phyloP scores from a whole-genome alignment of 106 monocot species.

The Allium sativum region DNA sequence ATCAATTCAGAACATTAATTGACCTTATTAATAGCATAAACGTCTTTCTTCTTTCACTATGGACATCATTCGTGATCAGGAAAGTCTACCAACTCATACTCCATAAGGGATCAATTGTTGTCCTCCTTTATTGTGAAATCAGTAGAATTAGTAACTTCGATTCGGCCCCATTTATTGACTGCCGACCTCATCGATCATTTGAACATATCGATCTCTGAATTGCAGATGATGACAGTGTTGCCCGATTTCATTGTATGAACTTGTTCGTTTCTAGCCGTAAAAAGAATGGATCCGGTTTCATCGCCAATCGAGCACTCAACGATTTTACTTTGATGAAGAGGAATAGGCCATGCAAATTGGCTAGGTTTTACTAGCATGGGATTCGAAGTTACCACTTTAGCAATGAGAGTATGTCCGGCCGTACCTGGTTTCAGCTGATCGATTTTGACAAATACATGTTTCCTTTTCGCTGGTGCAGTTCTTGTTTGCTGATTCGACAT shows the following conservation, averaged over 20 bases:
- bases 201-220: constrained; percentile 59
- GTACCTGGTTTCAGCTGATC: constrained; percentile 47
- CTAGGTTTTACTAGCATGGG: constrained; percentile 22
- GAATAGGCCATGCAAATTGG: constrained; percentile 12
- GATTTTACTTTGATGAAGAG: constrained; percentile 28
- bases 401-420: constrained; percentile 41
- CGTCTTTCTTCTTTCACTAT: too few species aligned
- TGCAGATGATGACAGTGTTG: constrained; percentile 36
- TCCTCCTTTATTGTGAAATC: constrained; percentile 36
- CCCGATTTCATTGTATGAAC: constrained; percentile 37
- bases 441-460: constrained; percentile 48
- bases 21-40: too few species aligned
- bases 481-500: neutral
- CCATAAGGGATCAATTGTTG: constrained; percentile 38
- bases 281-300: constrained; percentile 45
- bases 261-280: constrained; percentile 58
- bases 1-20: too few species aligned
- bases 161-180: constrained; percentile 46
- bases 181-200: constrained; percentile 49
- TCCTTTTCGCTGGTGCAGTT: constrained; percentile 26
- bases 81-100: constrained; percentile 50
- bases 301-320: constrained; percentile 53
- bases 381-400: constrained; percentile 39
- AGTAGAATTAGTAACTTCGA: constrained; percentile 42
- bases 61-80: neutral